Percentiles rank a stretch among this genome's conserved stretches.
Conservation (phyloP, 345 rosid genomes). For the Eucalyptus microcorys region DNA sequence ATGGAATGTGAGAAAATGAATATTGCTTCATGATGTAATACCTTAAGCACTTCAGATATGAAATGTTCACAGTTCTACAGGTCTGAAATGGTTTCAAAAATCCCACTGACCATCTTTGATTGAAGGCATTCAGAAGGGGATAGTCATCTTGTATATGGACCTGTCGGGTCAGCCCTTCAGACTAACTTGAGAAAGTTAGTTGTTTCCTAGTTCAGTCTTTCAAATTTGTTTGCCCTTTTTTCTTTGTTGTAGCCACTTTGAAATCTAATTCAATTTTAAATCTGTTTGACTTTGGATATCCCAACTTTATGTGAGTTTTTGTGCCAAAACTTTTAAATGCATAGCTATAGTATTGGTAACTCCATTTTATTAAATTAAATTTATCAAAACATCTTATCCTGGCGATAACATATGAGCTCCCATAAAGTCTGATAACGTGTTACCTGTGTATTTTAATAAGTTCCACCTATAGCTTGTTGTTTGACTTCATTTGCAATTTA, state of each 20-base stretch:
- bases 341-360: not conserved
- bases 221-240: not conserved
- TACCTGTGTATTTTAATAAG: not conserved
- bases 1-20: not conserved
- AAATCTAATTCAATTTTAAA: not conserved
- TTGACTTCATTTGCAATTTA: not conserved
- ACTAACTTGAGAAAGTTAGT: not conserved
- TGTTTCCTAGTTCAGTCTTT: not conserved
- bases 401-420: not conserved
- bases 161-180: not conserved
- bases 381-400: not conserved
- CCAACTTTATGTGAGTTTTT: not conserved
- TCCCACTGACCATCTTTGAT: not conserved
- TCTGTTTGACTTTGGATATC: not conserved
- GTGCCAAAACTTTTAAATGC: not conserved
- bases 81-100: not conserved
- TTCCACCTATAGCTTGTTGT: not conserved
- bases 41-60: not conserved
- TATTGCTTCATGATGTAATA: not conserved
- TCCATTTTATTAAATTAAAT: not conserved
- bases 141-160: not conserved
- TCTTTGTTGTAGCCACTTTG: not conserved
- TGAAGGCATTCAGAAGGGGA: not conserved
- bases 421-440: not conserved
- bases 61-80: not conserved